Conservation (phyloP, 2,329 filamentous ascomycete species). For the Pochonia chlamydosporia region DNA sequence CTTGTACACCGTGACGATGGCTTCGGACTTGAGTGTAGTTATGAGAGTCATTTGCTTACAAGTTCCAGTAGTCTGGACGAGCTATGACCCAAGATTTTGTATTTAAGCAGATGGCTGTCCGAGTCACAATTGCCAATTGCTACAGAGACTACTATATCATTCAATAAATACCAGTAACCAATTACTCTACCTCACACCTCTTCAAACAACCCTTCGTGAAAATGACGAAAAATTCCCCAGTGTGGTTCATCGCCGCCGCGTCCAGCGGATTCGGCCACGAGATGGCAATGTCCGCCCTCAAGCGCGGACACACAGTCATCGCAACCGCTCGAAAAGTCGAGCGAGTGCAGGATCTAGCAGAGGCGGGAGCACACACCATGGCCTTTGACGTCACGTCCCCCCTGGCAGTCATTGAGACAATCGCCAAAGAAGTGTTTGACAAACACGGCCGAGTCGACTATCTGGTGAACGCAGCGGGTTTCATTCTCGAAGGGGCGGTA, state of each 20-base stretch:
- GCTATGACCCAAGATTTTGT: no score
- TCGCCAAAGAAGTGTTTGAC: constrained; percentile 25
- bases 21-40: no score
- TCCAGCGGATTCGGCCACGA: constrained; percentile 45
- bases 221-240: constrained; percentile 18
- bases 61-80: no score
- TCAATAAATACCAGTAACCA: no score
- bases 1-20: no score
- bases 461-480: constrained; percentile 43
- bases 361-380: constrained; percentile 35
- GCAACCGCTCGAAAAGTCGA: constrained; percentile 40
- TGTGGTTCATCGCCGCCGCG: constrained; percentile 49
- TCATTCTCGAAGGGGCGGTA: constrained; percentile 33
- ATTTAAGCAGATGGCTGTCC: no score
- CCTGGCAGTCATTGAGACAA: constrained; percentile 27
- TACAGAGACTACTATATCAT: no score
- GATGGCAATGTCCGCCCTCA: constrained; percentile 37
- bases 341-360: constrained; percentile 34
- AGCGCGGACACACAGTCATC: constrained; percentile 41
- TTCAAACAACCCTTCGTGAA: no score
- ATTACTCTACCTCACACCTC: no score
- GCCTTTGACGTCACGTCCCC: constrained; percentile 41
- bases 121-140: no score
- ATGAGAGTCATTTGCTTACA: no score
- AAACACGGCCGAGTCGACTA: constrained; percentile 37